Evolutionary conservation across 306 rosid species (phyloP), one percentile per base, ranked within the genome.

Genomic region (Albizia julibrissin): DNA sequence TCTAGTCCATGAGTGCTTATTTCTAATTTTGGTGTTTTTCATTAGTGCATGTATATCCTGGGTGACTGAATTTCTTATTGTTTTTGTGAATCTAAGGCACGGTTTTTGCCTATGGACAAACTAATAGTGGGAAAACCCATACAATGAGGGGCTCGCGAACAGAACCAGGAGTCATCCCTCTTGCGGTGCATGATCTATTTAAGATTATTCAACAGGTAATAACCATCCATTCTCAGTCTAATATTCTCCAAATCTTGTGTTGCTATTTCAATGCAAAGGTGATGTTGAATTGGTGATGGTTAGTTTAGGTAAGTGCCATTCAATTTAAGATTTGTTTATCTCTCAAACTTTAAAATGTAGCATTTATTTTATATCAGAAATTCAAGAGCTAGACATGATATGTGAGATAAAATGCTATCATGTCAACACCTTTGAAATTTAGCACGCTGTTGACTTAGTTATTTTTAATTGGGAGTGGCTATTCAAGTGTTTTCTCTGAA

Each of bases 101-200:
- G 65, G 97, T 95, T 52, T 95, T 95, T 68, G 99, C 99, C 64
- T 95, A 95, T 42, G 99, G 98, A 56, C 99, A 95, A 85, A 95
- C 99, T 4, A 95, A 95, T 64, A 95, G 99, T 76, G 98, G 99
- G 42, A 95, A 95, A 87, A 95, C 99, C 37, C 83, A 93, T 74
- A 95, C 98, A 0, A 95, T 95, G 94, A 90, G 97, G 54, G 99
- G 99, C 61, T 88, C 93, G 2, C 84, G 84, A 59, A 75, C 72
- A 19, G 96, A 95, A 77, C 95, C 90, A 0, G 99, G 98, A 56
- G 92, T 95, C n/a, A 95, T 95, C 86, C 99, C 98, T 81, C 97
- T 87, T 46, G 91, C 98, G 0, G 97, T 93, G 40, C 87, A 69
- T 40, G 95, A 93, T 70, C 78, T 93, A 86, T 95, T 95, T 80